A percentile compares a stretch with the other conserved stretches of the same genome.
These are phyloP conservation scores for Silene uniflora DNA, from an alignment of 148 eudicot genomes.

Conservation along the genomic window DNA sequence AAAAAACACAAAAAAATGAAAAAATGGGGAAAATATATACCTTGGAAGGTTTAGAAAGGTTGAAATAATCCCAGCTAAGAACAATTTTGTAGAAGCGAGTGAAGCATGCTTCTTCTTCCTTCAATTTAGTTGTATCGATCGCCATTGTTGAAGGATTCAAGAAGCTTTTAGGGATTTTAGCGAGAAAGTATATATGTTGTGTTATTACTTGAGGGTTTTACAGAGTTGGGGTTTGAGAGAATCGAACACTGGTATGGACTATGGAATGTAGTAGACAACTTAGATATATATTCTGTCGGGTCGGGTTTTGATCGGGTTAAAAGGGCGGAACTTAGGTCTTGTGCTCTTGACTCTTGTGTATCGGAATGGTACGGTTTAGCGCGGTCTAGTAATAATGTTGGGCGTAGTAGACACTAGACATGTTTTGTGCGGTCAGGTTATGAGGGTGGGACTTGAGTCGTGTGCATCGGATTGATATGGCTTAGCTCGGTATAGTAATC, in stretches of 20 bases:
- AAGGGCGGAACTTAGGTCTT: neutral
- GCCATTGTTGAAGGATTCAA: constrained; percentile 38
- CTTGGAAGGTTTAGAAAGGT: constrained; percentile 41
- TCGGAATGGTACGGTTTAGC: neutral
- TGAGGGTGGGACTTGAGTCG: too few relatives aligned
- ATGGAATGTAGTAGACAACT: too few relatives aligned
- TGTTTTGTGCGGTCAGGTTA: too few relatives aligned
- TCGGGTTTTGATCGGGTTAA: neutral
- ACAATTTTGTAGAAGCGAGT: constrained; percentile 70
- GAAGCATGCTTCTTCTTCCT: constrained; percentile 41
- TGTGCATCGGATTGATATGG: too few relatives aligned
- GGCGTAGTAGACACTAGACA: too few relatives aligned
- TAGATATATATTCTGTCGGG: too few relatives aligned
- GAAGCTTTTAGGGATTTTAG: neutral
- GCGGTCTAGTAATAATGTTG: neutral
- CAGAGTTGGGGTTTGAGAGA: neutral
- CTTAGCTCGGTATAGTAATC: too few relatives aligned
- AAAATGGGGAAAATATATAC: constrained; percentile 15
- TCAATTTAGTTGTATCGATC: constrained; percentile 45
- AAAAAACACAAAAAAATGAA: neutral
- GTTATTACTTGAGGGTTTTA: neutral
- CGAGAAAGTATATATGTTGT: neutral
- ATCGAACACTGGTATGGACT: too few relatives aligned
- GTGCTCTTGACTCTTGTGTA: too few relatives aligned
- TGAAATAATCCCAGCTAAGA: constrained; percentile 82